Evolutionary conservation across 306 rosid species (phyloP).

Genomic region (Medicago truncatula): MtrunA17r5.0-ANR NC_053049.1:5448001-5448500

Average conservation of each 20-base stretch:
- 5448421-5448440: constrained; percentile 94
- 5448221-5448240: constrained; percentile 84
- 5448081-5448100: constrained; percentile 32
- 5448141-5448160: constrained; percentile 92
- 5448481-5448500: constrained; percentile 99
- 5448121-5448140: constrained; percentile 58
- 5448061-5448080: constrained; percentile 35
- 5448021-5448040: constrained; percentile 48
- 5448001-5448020: constrained; percentile 42
- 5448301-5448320: constrained; percentile 95
- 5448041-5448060: constrained; percentile 35
- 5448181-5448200: constrained; percentile 98
- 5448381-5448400: constrained; percentile 99
- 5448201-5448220: constrained; percentile 91
- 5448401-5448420: constrained; percentile 96
- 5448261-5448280: constrained; percentile 91
- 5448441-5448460: constrained; percentile 87
- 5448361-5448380: constrained; percentile 99
- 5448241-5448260: constrained; percentile 95
- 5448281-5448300: constrained; percentile 91
- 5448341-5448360: constrained; percentile 95
- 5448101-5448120: constrained; percentile 14
- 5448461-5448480: constrained; percentile 98
- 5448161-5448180: constrained; percentile 95
- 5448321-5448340: constrained; percentile 95